Evolutionary conservation across 495 filamentous ascomycete species (phyloP).

Genomic region (Tuber magnatum): DNA sequence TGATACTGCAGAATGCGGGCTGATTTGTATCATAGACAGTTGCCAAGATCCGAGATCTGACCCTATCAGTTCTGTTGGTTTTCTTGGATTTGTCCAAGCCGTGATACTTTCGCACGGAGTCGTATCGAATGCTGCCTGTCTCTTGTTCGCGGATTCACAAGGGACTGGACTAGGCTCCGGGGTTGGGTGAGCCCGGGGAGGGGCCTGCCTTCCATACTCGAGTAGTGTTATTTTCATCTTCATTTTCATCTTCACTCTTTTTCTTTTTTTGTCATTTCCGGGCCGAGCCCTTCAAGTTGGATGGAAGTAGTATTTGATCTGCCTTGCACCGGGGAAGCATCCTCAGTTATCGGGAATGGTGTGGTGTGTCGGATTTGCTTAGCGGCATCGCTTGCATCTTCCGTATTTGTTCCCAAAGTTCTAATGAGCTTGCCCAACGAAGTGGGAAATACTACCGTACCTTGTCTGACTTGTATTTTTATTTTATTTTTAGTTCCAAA

Average conservation of each 20-base stretch:
- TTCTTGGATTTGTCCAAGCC: not conserved
- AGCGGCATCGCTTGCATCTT: not conserved
- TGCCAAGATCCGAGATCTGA: not conserved
- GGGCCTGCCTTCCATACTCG: not conserved
- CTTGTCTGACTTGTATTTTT: not conserved
- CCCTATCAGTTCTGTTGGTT: not conserved
- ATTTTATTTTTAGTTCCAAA: not conserved
- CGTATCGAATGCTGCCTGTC: not conserved
- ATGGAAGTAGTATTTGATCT: not conserved
- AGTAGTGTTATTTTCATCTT: no score
- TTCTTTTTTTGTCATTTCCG: no score
- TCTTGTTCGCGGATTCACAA: not conserved
- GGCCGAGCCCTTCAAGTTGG: not conserved
- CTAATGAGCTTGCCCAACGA: not conserved
- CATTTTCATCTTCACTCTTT: no score
- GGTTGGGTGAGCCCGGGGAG: not conserved
- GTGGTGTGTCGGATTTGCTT: not conserved
- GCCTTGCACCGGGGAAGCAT: not conserved
- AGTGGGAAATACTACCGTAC: not conserved
- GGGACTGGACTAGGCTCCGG: not conserved
- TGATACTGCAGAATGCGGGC: not conserved
- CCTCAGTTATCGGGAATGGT: not conserved
- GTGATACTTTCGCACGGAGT: not conserved
- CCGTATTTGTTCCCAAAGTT: not conserved
- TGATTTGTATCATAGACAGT: not conserved